These are phyloP conservation scores for Neurospora discreta DNA, from an alignment of 495 filamentous ascomycete species.

Conservation along the genomic window DNA sequence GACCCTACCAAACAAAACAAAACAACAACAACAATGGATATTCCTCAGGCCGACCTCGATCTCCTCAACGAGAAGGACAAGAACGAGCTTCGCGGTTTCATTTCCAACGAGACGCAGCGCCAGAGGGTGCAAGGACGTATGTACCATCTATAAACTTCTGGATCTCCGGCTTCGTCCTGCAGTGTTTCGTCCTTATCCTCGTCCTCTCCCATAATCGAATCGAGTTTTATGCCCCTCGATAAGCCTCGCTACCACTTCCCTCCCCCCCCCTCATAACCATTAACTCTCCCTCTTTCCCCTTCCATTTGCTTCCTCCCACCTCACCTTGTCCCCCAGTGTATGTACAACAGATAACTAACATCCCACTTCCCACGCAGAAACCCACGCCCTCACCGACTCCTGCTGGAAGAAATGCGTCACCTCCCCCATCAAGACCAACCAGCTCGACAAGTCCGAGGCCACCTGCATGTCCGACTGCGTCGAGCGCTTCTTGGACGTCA, in stretches of 20 bases:
- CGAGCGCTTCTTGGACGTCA: constrained; percentile 84
- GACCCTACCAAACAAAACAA: background rate
- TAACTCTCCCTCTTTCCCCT: background rate
- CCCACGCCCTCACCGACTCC: constrained; percentile 68
- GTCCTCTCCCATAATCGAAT: background rate
- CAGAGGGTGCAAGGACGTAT: constrained; percentile 67
- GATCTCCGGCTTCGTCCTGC: too few species aligned
- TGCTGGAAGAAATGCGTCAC: constrained; percentile 90
- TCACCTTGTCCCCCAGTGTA: too few species aligned
- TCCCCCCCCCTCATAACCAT: background rate
- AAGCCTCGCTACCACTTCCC: background rate
- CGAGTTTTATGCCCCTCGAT: background rate
- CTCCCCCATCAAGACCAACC: constrained; percentile 45
- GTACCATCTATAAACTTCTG: constrained; percentile 8
- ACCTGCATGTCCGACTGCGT: constrained; percentile 83
- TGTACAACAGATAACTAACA: background rate
- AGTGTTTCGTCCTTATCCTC: background rate
- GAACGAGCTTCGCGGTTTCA: constrained; percentile 72
- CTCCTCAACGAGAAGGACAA: constrained; percentile 73
- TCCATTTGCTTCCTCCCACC: background rate
- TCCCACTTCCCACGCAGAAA: background rate
- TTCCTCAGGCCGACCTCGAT: constrained; percentile 45
- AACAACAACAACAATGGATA: constrained; percentile 32
- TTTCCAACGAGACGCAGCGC: constrained; percentile 73
- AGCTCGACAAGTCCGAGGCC: constrained; percentile 66